phyloP scores from a whole-genome alignment of 192 early-diverging fungal genomes.

The Rhizophagus clarus region DNA sequence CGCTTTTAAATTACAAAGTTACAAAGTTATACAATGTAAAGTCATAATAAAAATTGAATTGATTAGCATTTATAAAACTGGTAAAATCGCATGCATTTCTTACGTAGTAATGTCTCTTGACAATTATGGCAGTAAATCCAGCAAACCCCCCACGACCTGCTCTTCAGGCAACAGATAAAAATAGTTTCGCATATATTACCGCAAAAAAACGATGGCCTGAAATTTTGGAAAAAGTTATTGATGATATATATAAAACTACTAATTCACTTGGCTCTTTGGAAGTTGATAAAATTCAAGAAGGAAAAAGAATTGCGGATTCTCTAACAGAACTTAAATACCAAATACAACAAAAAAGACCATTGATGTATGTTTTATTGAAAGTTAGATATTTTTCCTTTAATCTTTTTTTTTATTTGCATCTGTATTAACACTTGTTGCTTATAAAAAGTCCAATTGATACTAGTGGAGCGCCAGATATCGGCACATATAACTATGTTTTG shows the following conservation, averaged over 20 bases:
- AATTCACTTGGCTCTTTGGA: constrained; percentile 35
- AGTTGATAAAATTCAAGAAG: constrained; percentile 58
- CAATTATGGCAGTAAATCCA: constrained; percentile 1
- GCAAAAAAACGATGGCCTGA: constrained; percentile 77
- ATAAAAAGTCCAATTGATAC: constrained; percentile 52
- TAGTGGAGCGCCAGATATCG: constrained; percentile 53
- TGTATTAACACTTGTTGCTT: neutral
- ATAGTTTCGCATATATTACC: constrained; percentile 78
- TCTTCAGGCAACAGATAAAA: constrained; percentile 59
- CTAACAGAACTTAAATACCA: constrained; percentile 74
- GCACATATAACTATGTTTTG: constrained; percentile 68
- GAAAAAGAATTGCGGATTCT: constrained; percentile 63
- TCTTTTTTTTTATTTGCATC: neutral
- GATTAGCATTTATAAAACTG: too few species aligned
- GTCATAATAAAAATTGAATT: too few species aligned
- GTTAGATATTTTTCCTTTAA: neutral
- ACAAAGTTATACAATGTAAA: too few species aligned
- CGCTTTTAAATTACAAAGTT: too few species aligned
- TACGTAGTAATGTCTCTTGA: neutral
- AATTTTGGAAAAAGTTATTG: constrained; percentile 79
- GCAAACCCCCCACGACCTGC: constrained; percentile 62
- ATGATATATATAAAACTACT: constrained; percentile 65
- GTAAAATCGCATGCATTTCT: neutral
- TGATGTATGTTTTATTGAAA: constrained; percentile 40
- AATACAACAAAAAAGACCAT: constrained; percentile 63